Base-by-base conservation (phyloP, 306 rosid genomes). In the Dalbergia cochinchinensis region DNA sequence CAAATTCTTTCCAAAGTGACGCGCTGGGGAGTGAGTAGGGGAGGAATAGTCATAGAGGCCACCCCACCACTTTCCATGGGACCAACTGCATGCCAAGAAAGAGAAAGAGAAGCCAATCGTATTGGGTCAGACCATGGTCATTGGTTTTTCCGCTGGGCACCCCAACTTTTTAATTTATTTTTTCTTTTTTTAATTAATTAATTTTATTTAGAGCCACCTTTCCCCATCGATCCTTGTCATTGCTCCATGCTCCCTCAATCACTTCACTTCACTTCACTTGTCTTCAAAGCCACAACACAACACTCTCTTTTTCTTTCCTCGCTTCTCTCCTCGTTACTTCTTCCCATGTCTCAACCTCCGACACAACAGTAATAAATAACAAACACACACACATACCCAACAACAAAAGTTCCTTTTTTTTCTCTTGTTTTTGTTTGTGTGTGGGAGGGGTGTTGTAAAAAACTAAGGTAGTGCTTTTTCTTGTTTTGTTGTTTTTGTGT, bases 61-160 rank as follows among this genome's bases (percentile, higher is more conserved):
- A 26, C 31, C 60, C 78, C 85, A 81, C 81, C 80, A 86, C 72
- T 76, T 80, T 81, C 83, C 19, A 74, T 81, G 79, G 89, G 86
- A 73, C 88, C 88, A 83, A 81, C 81, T n/a, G 83, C 18, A 6
- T 37, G 41, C 77, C 86, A 66, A 79, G 73, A 73, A 80, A 78
- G 75, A 72, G 77, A 71, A 1, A 26, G 31, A 26, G 31, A 26
- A 1, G 31, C 31, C 31, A 1, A 26, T 26, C 31, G 2, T 59
- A 64, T 76, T 74, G 73, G 69, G 67, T 61, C 76, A 76, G 85
- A 76, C 86, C 86, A 81, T 6, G 45, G 50, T 78, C 86, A 86
- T 82, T 87, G 88, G 88, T 69, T 53, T 78, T 82, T 65, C 80
- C 82, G 71, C 31, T 26, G 2, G 26, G 31, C 69, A 75, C 41